Evolutionary conservation across 805 yeast species (phyloP).

Genomic region (Starmerella bacillaris): DNA sequence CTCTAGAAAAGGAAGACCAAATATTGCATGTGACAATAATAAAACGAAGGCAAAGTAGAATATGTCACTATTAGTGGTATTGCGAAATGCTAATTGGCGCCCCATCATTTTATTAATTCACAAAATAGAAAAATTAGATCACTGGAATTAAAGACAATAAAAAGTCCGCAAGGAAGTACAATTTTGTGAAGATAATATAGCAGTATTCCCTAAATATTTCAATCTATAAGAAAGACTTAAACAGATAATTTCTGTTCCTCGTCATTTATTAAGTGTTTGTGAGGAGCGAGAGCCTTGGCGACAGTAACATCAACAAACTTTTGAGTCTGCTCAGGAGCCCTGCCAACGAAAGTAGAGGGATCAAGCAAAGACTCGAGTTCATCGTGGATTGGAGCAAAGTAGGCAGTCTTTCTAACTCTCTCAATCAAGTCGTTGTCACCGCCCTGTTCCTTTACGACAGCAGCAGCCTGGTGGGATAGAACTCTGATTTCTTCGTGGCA

Average conservation of each 20-base stretch:
- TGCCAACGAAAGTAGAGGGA: slow-evolving; percentile 89
- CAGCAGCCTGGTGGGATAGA: slow-evolving; percentile 90
- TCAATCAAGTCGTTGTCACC: slow-evolving; percentile 95
- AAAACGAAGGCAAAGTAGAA: too few relatives aligned
- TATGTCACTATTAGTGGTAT: too few relatives aligned
- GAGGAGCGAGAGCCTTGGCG: slow-evolving; percentile 59
- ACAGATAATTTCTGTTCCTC: slow-evolving; percentile 69
- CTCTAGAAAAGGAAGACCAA: too few relatives aligned
- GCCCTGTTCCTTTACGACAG: slow-evolving; percentile 93
- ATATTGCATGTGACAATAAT: too few relatives aligned
- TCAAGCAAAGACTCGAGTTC: slow-evolving; percentile 68
- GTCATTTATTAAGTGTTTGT: slow-evolving; percentile 37
- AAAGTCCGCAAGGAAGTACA: too few relatives aligned
- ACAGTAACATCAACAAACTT: slow-evolving; percentile 78
- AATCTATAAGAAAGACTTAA: too few relatives aligned
- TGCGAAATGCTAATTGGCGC: too few relatives aligned
- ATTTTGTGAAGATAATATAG: too few relatives aligned
- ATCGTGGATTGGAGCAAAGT: slow-evolving; percentile 75
- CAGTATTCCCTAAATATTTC: too few relatives aligned
- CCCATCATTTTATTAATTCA: too few relatives aligned
- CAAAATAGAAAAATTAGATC: too few relatives aligned
- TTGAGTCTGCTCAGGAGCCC: slow-evolving; percentile 96
- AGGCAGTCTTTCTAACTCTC: slow-evolving; percentile 56
- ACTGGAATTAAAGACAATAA: too few relatives aligned
- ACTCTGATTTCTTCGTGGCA: slow-evolving; percentile 97